Conservation (phyloP, 192 early-diverging fungal genomes). For the Podochytrium sp. region DNA sequence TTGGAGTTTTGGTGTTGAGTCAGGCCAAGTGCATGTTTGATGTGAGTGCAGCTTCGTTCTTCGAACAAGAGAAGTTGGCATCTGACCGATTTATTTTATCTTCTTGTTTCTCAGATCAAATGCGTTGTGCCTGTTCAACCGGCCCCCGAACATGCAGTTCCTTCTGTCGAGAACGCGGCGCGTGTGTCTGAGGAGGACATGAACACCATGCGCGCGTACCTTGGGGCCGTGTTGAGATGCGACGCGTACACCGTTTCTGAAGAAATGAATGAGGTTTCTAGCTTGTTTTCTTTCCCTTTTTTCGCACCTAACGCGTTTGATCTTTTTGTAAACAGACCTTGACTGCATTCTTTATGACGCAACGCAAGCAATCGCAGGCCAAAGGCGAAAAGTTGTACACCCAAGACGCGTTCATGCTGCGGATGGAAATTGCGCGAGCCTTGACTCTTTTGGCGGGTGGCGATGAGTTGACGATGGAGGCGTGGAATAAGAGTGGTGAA, state of each 20-base stretch:
- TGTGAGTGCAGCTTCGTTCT: conserved; percentile 18
- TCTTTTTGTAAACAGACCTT: not conserved
- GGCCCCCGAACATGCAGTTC: not conserved
- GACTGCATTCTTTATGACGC: not conserved
- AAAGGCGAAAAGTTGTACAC: conserved; percentile 14
- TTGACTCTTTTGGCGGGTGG: conserved; percentile 9
- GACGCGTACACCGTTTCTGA: conserved; percentile 18
- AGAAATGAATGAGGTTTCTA: conserved; percentile 23
- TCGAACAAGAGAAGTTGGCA: not conserved
- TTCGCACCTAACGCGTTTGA: not conserved
- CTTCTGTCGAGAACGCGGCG: not conserved
- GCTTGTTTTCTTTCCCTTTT: not conserved
- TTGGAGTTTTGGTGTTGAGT: conserved; percentile 21
- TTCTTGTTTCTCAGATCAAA: conserved; percentile 6
- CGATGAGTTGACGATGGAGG: conserved; percentile 3
- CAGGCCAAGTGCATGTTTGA: conserved; percentile 43
- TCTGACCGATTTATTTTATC: not conserved
- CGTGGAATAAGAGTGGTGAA: conserved; percentile 27
- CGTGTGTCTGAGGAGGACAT: not conserved
- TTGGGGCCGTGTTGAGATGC: not conserved
- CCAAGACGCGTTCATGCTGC: conserved; percentile 23
- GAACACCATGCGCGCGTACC: conserved; percentile 12
- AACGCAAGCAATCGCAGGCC: conserved; percentile 8
- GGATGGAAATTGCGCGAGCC: conserved; percentile 31
- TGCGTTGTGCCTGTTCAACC: conserved; percentile 8